Base-by-base conservation (phyloP, 352 stramenopile genomes). In the Pythium phragmitis region DNA sequence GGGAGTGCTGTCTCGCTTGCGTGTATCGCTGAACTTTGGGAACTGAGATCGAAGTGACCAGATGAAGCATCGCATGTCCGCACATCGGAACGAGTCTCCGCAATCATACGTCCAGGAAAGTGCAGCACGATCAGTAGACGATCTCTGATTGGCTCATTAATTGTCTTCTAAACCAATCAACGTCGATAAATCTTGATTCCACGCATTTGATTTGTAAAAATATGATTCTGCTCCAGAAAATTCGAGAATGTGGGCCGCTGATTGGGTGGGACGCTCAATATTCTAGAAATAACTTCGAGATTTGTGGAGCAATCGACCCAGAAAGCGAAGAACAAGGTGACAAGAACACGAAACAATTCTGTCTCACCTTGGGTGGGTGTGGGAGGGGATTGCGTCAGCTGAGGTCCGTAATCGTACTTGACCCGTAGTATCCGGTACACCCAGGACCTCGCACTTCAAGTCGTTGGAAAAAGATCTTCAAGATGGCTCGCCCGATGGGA, bases 401-500 rank as follows among this genome's bases (percentile, higher is more conserved):
- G 45, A 33, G 43, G 19, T 2, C 19, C 45, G 8, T 30, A 36
- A 33, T 51, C 58, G 59, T 60, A 66, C 59, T 66, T 60, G 47
- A 23, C 19, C 9, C 12, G 2, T 3, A 2, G 0, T n/a, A 26
- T 30, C 28, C 45, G 48, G 56, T 63, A 60, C 39, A 3, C 0
- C 28, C 13, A 1, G 12, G 1, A 50, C 7, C 34, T 30, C n/a
- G 19, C 45, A 30, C 43, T 58, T 59, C 8, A 47, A 59, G 49
- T 51, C 17, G n/a, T 16, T n/a, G n/a, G 26, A 11, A 33, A 30
- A 7, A n/a, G 36, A 58, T 54, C 47, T 64, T 64, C 47, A 64
- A 16, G 4, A 52, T 30, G n/a, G 39, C 42, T 19, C 16, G 13
- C 4, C 12, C 33, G n/a, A 83, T 85, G 75, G 77, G 87, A 57